These are phyloP conservation scores for Vitis hybrid DNA, from an alignment of 177 flowering plant species.

Conservation along the genomic window DNA sequence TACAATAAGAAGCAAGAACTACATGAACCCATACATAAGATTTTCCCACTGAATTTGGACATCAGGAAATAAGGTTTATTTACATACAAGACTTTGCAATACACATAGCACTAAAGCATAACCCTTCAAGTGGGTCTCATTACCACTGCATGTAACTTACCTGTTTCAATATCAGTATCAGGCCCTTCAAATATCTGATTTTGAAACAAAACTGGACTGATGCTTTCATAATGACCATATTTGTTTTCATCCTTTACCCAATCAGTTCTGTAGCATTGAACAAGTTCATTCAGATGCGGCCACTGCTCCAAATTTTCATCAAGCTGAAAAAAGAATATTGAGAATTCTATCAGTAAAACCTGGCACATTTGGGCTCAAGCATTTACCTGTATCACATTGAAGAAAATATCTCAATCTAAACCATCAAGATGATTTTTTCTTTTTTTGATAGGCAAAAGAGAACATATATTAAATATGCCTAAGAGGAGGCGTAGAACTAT, in stretches of 20 bases:
- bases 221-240: constrained; percentile 89
- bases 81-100: too few relatives aligned
- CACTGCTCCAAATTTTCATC: constrained; percentile 92
- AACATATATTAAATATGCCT: background rate
- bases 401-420: background rate
- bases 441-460: background rate
- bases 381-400: background rate
- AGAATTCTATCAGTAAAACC: background rate
- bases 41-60: too few relatives aligned
- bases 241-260: constrained; percentile 92
- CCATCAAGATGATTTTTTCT: background rate
- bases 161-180: constrained; percentile 96
- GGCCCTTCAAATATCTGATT: constrained; percentile 96
- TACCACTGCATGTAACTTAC: constrained; percentile 26
- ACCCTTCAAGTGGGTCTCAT: background rate
- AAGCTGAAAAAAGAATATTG: constrained; percentile 41
- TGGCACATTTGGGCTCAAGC: background rate
- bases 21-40: too few relatives aligned
- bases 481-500: too few relatives aligned
- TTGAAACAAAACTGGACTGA: constrained; percentile 49
- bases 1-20: too few relatives aligned
- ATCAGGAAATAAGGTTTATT: too few relatives aligned
- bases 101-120: too few relatives aligned
- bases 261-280: constrained; percentile 87
- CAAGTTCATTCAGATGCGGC: constrained; percentile 92